Percentiles rank a stretch among this genome's conserved stretches.
Evolutionary conservation across 1,139 yeast species (phyloP).

Genomic region (Yamadazyma sp.): DNA sequence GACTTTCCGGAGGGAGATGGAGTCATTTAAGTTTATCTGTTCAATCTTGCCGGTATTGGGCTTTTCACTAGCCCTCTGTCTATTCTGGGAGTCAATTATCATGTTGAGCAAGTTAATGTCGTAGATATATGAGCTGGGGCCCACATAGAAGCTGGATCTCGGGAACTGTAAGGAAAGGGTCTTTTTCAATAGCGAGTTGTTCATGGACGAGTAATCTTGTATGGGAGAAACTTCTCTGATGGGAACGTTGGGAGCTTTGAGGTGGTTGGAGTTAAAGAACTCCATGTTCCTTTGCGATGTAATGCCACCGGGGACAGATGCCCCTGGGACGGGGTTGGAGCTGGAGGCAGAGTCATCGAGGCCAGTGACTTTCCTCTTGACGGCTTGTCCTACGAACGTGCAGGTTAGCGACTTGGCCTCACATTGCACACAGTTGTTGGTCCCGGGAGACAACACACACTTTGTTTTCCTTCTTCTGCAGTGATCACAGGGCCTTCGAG

Average conservation of each 20-base stretch:
- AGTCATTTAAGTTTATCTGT: slow-evolving; percentile 60
- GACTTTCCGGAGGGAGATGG: slow-evolving; percentile 65
- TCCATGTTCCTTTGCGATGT: slow-evolving; percentile 18
- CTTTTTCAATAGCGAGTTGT: slow-evolving; percentile 44
- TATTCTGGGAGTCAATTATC: slow-evolving; percentile 46
- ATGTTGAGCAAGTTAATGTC: slow-evolving; percentile 58
- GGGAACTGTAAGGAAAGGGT: slow-evolving; percentile 63
- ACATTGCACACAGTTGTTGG: slow-evolving; percentile 65
- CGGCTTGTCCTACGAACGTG: slow-evolving; percentile 44
- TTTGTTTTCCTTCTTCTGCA: slow-evolving; percentile 66
- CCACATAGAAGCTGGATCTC: slow-evolving; percentile 72
- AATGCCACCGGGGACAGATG: too few species aligned
- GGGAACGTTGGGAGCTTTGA: slow-evolving; percentile 52
- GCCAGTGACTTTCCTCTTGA: slow-evolving; percentile 30
- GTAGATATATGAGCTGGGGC: slow-evolving; percentile 66
- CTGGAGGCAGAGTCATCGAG: slow-evolving; percentile 18
- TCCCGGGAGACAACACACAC: slow-evolving; percentile 61
- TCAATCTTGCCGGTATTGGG: slow-evolving; percentile 44
- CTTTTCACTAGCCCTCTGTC: slow-evolving; percentile 9
- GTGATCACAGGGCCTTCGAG: slow-evolving; percentile 61
- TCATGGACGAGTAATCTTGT: slow-evolving; percentile 55
- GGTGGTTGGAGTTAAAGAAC: slow-evolving; percentile 9
- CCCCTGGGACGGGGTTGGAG: too few species aligned
- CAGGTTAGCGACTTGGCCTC: slow-evolving; percentile 67
- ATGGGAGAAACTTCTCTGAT: slow-evolving; percentile 55